phyloP scores from a whole-genome alignment of 805 yeast species.

The Barnettozyma californica region DNA sequence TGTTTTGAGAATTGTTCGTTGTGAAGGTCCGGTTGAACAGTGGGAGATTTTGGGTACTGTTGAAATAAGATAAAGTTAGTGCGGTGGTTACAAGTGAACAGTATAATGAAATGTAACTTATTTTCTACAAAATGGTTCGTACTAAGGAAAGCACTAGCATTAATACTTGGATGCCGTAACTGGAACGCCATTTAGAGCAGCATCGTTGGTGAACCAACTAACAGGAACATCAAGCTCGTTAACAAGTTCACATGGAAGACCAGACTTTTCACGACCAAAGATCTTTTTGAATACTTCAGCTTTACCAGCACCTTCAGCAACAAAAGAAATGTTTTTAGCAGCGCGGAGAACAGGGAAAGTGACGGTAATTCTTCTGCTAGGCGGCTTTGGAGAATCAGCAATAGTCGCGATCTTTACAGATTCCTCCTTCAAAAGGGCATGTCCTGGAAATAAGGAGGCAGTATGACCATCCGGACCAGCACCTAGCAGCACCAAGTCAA shows the following conservation, averaged over 20 bases:
- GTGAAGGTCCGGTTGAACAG: constrained; percentile 65
- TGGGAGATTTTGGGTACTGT: constrained; percentile 60
- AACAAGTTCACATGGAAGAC: constrained; percentile 71
- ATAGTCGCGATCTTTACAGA: constrained; percentile 53
- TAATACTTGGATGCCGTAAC: constrained; percentile 23
- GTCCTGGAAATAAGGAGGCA: constrained; percentile 89
- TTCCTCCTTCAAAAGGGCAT: constrained; percentile 54
- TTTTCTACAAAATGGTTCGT: background rate
- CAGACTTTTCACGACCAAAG: constrained; percentile 44
- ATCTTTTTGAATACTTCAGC: constrained; percentile 66
- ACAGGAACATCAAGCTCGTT: constrained; percentile 55
- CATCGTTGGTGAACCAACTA: constrained; percentile 78
- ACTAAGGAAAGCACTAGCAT: background rate
- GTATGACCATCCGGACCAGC: constrained; percentile 98
- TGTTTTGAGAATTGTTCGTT: constrained; percentile 52
- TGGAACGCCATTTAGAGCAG: constrained; percentile 64
- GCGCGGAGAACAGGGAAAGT: constrained; percentile 68
- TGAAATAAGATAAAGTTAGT: constrained; percentile 25
- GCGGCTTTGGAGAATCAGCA: constrained; percentile 88
- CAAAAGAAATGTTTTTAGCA: constrained; percentile 57
- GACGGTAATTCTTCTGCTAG: constrained; percentile 85
- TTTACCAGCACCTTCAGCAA: constrained; percentile 86
- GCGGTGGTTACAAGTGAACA: background rate
- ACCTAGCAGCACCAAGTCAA: constrained; percentile 74
- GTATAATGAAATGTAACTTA: background rate